These are phyloP conservation scores for Aureobasidium vineae DNA, from an alignment of 2,329 filamentous ascomycete species.

Conservation along the genomic window DNA sequence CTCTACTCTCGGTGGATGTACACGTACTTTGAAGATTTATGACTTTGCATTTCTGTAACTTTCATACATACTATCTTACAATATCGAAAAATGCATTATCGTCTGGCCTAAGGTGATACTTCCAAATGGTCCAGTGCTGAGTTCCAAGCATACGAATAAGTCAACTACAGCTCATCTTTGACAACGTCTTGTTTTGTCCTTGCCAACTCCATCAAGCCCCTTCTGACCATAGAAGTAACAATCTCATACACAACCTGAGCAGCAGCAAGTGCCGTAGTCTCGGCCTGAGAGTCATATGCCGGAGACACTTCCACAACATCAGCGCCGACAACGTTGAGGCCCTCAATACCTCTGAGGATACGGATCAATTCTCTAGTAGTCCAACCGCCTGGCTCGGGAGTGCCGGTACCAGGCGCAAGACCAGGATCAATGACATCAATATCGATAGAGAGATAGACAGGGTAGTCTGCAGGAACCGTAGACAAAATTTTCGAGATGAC, in stretches of 20 bases:
- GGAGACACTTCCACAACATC: slow-evolving; percentile 89
- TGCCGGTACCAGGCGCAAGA: slow-evolving; percentile 69
- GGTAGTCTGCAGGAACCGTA: slow-evolving; percentile 68
- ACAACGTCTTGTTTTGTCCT: neutral
- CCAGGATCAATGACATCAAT: slow-evolving; percentile 79
- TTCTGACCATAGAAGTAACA: slow-evolving; percentile 70
- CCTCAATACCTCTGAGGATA: slow-evolving; percentile 77
- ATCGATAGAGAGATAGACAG: slow-evolving; percentile 78
- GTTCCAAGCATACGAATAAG: neutral
- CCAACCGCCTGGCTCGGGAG: slow-evolving; percentile 88
- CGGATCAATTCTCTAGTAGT: slow-evolving; percentile 83
- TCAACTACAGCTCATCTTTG: slow-evolving; percentile 20
- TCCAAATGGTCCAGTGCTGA: no score
- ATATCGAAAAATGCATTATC: no score
- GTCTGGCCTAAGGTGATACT: neutral
- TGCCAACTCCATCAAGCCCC: slow-evolving; percentile 28
- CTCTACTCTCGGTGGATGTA: no score
- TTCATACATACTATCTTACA: no score
- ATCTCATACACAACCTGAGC: slow-evolving; percentile 85
- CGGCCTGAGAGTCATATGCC: slow-evolving; percentile 75
- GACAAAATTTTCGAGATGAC: slow-evolving; percentile 69
- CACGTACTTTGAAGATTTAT: no score
- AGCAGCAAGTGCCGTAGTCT: slow-evolving; percentile 77
- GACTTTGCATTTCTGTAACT: no score
- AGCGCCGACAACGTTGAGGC: slow-evolving; percentile 79